Base-by-base conservation (phyloP, 2,329 filamentous ascomycete genomes). In the Penicillium paneum region DNA sequence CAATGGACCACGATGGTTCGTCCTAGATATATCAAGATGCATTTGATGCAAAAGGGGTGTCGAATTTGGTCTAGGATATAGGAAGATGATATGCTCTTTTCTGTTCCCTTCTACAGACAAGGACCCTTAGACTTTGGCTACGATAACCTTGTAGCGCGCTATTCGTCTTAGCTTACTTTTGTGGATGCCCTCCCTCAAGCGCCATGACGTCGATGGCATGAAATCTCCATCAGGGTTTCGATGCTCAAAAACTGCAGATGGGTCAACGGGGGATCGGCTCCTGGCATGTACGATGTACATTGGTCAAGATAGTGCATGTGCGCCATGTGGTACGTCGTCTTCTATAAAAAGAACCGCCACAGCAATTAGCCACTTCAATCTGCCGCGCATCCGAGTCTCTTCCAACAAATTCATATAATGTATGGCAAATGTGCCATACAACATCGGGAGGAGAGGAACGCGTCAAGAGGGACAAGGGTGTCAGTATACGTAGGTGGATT, bases 331-430 rank as follows among this genome's bases (percentile, higher is more conserved):
- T 48, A 28, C 34, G 28, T 48, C 31, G 21, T 47, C 13, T 28
- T 49, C 42, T 52, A 52, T 48, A 40, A 52, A 52, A 52, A 48
- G 50, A 52, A 48, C 24, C 34, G 49, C 49, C 49, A 52, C 49
- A 36, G n/a, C 17, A 28, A 38, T 26, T 5, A 39, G 49, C 49
- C 49, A 52, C 41, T 17, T 32, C 5, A 12, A 44, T 3, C 17
- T 38, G 31, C 49, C 38, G 29, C 41, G 32, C 5, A 31, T 47
- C 4, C 19, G 12, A 26, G 19, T n/a, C 26, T 49, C 6, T 40
- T 38, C 8, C 3, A 48, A 32, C 10, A 31, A 34, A 1, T 19
- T 15, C 26, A 21, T 12, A 19, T 46, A 21, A 8, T 6, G 31
- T 6, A 29, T 24, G 28, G 12, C 3, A 26, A 19, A 38, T 19